Conservation (phyloP, 371 early-diverging fungal genomes). For the Rhizopus arrhizus region DNA sequence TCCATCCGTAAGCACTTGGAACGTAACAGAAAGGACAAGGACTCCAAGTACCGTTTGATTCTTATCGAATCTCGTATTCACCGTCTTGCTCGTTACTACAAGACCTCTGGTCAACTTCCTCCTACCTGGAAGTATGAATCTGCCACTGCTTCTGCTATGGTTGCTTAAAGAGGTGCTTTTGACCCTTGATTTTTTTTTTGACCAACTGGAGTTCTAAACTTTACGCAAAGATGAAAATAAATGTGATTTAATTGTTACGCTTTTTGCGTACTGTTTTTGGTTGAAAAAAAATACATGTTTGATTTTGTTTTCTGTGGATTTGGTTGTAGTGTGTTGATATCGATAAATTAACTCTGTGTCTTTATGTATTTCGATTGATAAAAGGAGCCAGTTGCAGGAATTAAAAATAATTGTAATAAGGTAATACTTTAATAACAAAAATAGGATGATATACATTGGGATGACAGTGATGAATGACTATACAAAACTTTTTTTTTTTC, state of each 20-base stretch:
- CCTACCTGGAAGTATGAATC: constrained; percentile 97
- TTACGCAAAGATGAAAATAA: neutral
- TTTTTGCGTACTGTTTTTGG: too few species aligned
- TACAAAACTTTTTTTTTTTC: neutral
- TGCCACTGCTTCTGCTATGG: constrained; percentile 56
- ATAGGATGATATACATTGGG: neutral
- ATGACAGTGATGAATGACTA: neutral
- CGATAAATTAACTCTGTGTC: too few species aligned
- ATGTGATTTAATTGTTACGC: too few species aligned
- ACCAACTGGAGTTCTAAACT: neutral
- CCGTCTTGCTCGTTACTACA: constrained; percentile 99
- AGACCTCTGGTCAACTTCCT: constrained; percentile 95
- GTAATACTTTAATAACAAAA: too few species aligned
- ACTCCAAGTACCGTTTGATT: constrained; percentile 99
- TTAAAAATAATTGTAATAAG: too few species aligned
- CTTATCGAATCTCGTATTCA: constrained; percentile 98
- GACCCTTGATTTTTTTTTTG: neutral
- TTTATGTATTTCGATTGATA: too few species aligned
- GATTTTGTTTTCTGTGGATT: neutral
- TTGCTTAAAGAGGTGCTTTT: constrained; percentile 33
- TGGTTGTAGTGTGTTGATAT: neutral
- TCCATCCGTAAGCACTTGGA: constrained; percentile 99
- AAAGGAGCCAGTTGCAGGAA: too few species aligned
- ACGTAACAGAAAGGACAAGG: constrained; percentile 98
- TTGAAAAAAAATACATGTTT: too few species aligned